phyloP scores from a whole-genome alignment of 2,329 filamentous ascomycete genomes.

The Phyllosticta capitalensis region DNA sequence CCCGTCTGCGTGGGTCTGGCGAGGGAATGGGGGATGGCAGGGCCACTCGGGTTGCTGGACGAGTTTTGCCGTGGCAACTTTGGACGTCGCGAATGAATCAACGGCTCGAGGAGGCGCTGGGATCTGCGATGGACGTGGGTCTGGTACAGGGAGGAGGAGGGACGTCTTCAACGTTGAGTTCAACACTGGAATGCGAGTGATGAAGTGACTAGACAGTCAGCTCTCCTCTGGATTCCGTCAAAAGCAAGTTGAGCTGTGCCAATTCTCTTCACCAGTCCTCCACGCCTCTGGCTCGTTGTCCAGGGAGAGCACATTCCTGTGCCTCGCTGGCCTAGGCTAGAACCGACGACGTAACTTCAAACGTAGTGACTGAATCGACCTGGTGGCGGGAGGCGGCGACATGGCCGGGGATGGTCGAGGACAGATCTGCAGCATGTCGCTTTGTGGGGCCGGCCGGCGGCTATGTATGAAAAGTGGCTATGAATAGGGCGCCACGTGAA shows the following conservation, averaged over 20 bases:
- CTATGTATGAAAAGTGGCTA: neutral
- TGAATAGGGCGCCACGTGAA: neutral
- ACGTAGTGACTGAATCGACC: neutral
- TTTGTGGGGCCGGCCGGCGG: neutral
- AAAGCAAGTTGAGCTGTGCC: neutral
- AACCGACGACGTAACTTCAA: neutral
- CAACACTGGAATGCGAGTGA: too few species aligned
- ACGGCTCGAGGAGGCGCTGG: neutral
- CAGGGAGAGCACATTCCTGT: too few species aligned
- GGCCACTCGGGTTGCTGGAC: too few species aligned
- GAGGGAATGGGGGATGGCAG: too few species aligned
- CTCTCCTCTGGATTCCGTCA: neutral
- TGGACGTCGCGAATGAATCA: neutral
- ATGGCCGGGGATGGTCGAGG: neutral
- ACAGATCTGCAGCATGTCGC: neutral
- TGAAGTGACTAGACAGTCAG: neutral
- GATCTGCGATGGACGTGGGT: neutral
- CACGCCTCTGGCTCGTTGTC: too few species aligned
- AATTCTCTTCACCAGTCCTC: neutral
- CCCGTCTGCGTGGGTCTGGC: too few species aligned
- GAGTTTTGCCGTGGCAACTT: too few species aligned
- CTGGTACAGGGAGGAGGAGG: neutral
- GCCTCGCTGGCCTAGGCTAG: neutral
- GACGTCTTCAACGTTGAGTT: too few species aligned
- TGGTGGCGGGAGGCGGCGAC: neutral